Evolutionary conservation across 768 basidiomycete species (phyloP), one percentile per base, ranked within the genome.

Genomic region (Pisolithus tinctorius): DNA sequence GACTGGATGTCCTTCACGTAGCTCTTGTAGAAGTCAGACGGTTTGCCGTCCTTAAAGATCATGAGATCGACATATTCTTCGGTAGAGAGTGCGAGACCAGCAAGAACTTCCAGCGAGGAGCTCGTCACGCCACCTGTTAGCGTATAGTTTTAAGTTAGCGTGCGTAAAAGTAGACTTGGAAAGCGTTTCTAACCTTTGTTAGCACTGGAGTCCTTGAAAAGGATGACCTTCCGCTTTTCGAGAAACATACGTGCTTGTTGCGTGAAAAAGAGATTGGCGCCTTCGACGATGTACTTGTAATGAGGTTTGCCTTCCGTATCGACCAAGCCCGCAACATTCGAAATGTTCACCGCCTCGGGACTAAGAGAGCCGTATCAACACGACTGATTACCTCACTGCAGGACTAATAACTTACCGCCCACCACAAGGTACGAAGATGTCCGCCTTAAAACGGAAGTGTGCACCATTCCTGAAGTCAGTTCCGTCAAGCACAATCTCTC

Each of bases 381-480:
- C 6, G 51, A 13, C 10, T 36, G 30, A 53, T 25, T 9, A 17
- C 3, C 37, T n/a, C 8, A 7, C 4, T 16, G 6, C 30, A n/a
- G 41, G 42, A 16, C 25, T 17, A 11, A 4, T 6, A 2, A 70
- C 78, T 59, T 55, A 83, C 75, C 91, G 82, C 47, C 93, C 95
- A 71, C 95, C 95, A 63, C 96, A 99, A 49, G 96, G 96, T 1
- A 99, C 95, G 58, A 99, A 91, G 45, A 99, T 65, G 63, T 99
- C 96, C 6, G 93, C 88, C 78, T 96, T 97, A 83, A 92, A 96
- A 56, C 95, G 79, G 57, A 99, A 72, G 68, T 99, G 96, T 26
- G 95, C 95, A n/a, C 76, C 79, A 69, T 98, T 99, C 48, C 96
- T 81, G 83, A 97, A 97, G 65, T 96, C 93, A 6, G 92, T 95